Base-by-base conservation (phyloP, 345 rosid genomes). In the Gossypium arboreum region DNA sequence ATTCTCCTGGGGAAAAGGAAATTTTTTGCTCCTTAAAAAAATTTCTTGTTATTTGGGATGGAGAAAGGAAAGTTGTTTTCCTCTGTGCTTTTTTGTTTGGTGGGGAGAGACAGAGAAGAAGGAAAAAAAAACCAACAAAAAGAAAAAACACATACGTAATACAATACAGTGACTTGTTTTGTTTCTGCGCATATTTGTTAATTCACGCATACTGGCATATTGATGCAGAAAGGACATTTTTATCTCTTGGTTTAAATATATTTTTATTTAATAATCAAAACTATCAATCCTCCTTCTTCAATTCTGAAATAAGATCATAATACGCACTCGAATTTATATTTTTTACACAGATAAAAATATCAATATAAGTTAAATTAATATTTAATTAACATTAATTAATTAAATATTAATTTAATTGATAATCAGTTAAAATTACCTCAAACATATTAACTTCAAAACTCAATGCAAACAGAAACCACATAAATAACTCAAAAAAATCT, bases 81-180 rank as follows among this genome's bases (percentile, higher is more conserved):
- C 68, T 60, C 39, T 61, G 69, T 17, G 44, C 4, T 24, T 22
- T 18, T 18, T 56, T 34, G 66, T 73, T 43, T 73, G 57, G 43
- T 57, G 41, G 73, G 43, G 70, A 43, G 58, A 75, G 68, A 77
- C 72, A 69, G 72, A 68, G 20, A 62, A 55, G 62, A 58, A 76
- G 74, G 51, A 67, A 62, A 63, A 55, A 2, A n/a, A 66, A 10
- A 66, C 59, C 57, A 66, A 75, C 72, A 55, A 70, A 72, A 20
- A 75, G 60, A 29, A 44, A 16, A 48, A 51, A 18, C 12, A 50
- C 51, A 57, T 2, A 25, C 51, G 47, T 1, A 72, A 72, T 2
- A 3, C 12, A 15, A 41, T 13, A 56, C 3, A 55, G 25, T 8
- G 25, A 18, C 57, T 52, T 52, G 57, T 52, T 52, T 52, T 52